Base-by-base conservation (phyloP, 345 rosid species). In the Theobroma cacao region DNA sequence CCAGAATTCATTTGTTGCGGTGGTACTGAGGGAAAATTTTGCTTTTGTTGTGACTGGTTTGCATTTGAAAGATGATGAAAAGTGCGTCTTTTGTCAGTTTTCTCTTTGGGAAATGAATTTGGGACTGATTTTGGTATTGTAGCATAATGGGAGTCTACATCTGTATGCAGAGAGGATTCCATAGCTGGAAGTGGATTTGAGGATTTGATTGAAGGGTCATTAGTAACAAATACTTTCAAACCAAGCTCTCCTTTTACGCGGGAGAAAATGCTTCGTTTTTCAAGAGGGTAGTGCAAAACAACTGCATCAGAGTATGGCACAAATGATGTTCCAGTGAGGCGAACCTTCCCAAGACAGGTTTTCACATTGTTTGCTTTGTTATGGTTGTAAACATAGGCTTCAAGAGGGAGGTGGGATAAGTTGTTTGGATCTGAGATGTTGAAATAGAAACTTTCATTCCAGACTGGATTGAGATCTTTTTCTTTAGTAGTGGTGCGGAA, bases 401-500 rank as follows among this genome's bases (percentile, higher is more conserved):
- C 97, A 38, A 95, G 96, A 69, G 77, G 43, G 61, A 86, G 91
- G 76, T 86, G 84, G 8, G 86, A 65, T 9, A 93, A 73, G 80
- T 79, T 87, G 82, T 72, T 85, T 38, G 98, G 89, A 74, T 95
- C 86, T 7, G 97, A 89, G 69, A 95, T 81, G 76, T 92, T 91
- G 93, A 95, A 93, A 82, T 83, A 91, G 87, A 95, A 93, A 65
- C 72, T 89, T 75, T 95, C 98, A 72, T 89, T 89, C 98, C 98
- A 95, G 12, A 89, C 88, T 6, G 99, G 99, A 79, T 73, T 89
- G 7, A 87, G 89, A 81, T 92, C 98, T 38, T 85, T 91, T 30
- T 85, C 83, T 84, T 93, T 95, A 12, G 72, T 84, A 7, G 93
- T 72, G 56, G 98, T 91, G 72, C 89, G 94, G 75, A 88, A 85